A percentile compares a stretch with the other conserved stretches of the same genome.
These are phyloP conservation scores for Bipolaris bicolor DNA, from an alignment of 2,329 filamentous ascomycete genomes.

Conservation along the genomic window DNA sequence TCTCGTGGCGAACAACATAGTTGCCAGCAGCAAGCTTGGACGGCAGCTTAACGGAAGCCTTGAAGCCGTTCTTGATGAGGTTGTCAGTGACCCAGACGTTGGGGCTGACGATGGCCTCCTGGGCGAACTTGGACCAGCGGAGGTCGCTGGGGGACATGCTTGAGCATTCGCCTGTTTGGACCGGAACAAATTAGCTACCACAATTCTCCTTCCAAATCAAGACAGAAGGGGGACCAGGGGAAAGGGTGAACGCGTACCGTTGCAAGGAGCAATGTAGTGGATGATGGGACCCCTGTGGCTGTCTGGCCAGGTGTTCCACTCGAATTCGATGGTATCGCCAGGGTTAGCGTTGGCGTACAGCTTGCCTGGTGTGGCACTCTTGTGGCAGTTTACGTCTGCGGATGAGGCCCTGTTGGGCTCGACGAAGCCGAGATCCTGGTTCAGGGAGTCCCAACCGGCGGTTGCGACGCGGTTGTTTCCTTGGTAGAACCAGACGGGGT, in stretches of 20 bases:
- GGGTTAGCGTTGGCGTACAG: slow-evolving; percentile 44
- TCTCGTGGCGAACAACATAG: slow-evolving; percentile 63
- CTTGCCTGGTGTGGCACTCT: slow-evolving; percentile 43
- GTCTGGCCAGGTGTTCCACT: slow-evolving; percentile 48
- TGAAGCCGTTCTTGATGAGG: slow-evolving; percentile 55
- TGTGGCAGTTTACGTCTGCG: slow-evolving; percentile 49
- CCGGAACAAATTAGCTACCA: not conserved
- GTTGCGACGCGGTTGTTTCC: slow-evolving; percentile 30
- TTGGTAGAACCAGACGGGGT: slow-evolving; percentile 45
- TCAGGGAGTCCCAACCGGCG: slow-evolving; percentile 45
- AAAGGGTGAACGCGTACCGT: slow-evolving; percentile 20
- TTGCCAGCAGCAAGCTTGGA: slow-evolving; percentile 53
- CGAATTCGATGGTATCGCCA: slow-evolving; percentile 42
- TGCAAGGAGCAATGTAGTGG: slow-evolving; percentile 49
- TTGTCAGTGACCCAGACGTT: slow-evolving; percentile 45
- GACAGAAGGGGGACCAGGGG: too few relatives aligned
- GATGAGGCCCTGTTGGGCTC: slow-evolving; percentile 34
- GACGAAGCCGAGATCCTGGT: slow-evolving; percentile 49
- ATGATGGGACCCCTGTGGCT: slow-evolving; percentile 49
- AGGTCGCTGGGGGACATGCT: slow-evolving; percentile 32
- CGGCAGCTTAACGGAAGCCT: slow-evolving; percentile 54
- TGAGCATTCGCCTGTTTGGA: slow-evolving; percentile 38
- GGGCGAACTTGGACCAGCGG: slow-evolving; percentile 46
- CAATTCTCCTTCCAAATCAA: too few relatives aligned
- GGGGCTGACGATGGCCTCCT: slow-evolving; percentile 34